Evolutionary conservation across 169 alveolate species (phyloP).

Genomic region (Amoebophrya sp.): DNA sequence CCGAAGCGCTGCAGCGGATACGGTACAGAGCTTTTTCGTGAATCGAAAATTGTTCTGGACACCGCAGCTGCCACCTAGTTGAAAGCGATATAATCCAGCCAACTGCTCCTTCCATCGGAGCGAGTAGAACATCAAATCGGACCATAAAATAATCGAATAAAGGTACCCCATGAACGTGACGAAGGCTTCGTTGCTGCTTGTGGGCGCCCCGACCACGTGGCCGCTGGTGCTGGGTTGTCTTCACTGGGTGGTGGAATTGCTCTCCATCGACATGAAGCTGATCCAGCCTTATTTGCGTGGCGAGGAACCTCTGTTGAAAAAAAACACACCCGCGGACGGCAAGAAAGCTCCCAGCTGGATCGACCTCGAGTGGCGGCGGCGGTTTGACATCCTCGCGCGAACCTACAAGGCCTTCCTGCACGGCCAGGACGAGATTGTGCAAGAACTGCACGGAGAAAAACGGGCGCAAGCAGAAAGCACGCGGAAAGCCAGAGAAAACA

Average conservation of each 20-base stretch:
- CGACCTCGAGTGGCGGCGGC: neutral
- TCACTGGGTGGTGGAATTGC: neutral
- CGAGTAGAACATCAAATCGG: neutral
- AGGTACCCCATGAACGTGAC: neutral
- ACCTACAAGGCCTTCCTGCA: conserved; percentile 2
- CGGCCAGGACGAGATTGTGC: neutral
- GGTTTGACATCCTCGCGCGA: neutral
- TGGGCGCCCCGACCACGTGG: neutral
- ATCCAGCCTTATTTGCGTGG: neutral
- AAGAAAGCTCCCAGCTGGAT: neutral
- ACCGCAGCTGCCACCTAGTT: neutral
- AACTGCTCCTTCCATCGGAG: neutral
- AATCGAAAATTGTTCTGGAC: neutral
- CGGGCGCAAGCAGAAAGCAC: neutral
- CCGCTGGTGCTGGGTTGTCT: neutral
- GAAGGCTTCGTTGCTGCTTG: neutral
- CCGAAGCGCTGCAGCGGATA: neutral
- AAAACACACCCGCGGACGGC: neutral
- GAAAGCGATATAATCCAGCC: neutral
- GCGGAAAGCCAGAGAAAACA: neutral
- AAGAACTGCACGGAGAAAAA: neutral
- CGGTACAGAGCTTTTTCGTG: neutral
- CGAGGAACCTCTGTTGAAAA: neutral
- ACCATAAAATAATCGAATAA: too few relatives aligned
- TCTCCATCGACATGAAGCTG: neutral